Evolutionary conservation across 2,329 filamentous ascomycete species (phyloP), one percentile per base, ranked within the genome.

Genomic region (Fusarium burgessii): DNA sequence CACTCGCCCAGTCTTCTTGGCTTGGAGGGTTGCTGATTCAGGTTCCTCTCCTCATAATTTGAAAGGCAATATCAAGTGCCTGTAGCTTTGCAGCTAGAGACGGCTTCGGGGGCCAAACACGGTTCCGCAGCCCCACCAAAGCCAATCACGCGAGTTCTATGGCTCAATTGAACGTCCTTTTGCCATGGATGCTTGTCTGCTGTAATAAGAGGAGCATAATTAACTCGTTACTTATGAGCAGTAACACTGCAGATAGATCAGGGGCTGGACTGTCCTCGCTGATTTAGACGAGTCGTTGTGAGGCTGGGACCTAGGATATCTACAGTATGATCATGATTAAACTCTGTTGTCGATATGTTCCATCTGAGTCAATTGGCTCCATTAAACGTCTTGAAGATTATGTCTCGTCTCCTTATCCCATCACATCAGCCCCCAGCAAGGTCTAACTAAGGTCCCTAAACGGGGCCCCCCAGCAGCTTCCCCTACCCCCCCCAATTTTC

Each of bases 401-500:
- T 60, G 36, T 40, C 64, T 62, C 38, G 42, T 63, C 58, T 36
- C 43, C 50, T 62, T 50, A 49, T 58, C 40, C 43, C 43, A 55
- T 51, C 66, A 33, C 52, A 55, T 54, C 67, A 62, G 47, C 59
- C 58, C 73, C 72, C 75, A 74, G 68, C 65, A 72, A 61, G 60
- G 71, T 70, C 41, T 58, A 70, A 61, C 41, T 58, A 70, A 61
- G 60, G 72, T 68, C 45, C 47, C 27, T 58, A 20, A 40, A 58
- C 17, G 58, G 55, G 66, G 65, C 12, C 43, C 66, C 69, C 72
- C 71, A 71, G 67, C 70, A 68, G 57, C 62, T 58, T 35, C 47
- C 58, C 62, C 56, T 43, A 35, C 29, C 64, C 55, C 73, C 74
- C 74, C n/a, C n/a, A n/a, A 74, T 73, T 72, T 76, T 72, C 72